Base-by-base conservation (phyloP, 2,329 filamentous ascomycete genomes). In the Aureobasidium sp. region DNA sequence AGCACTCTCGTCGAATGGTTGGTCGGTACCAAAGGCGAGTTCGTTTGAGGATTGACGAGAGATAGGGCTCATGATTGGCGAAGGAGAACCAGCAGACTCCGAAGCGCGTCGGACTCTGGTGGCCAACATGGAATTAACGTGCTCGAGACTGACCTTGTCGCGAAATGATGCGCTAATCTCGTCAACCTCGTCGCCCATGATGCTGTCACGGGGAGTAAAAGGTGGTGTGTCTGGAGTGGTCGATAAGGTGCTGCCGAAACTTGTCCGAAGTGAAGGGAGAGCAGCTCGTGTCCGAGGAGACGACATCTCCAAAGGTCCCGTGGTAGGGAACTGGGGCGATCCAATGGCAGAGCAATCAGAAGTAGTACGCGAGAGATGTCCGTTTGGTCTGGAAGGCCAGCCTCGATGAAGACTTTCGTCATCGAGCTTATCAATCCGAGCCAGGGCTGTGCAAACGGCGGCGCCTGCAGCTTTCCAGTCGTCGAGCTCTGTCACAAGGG, bases 381-480 rank as follows among this genome's bases (percentile, higher is more conserved):
- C 14, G 36, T 60, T 51, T 37, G 29, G 60, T 45, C 62, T 64
- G 48, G 68, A 67, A 9, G 72, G 72, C 62, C 71, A 73, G 52
- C 68, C 71, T 48, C 68, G 66, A 42, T 69, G 51, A 51, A 71
- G 58, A 45, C 72, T 74, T 64, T 74, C 64, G 52, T 67, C 64
- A 66, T 71, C 71, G 17, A 74, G 68, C 34, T 67, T 66, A 11
- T 69, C 64, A 49, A 75, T 69, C 31, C 74, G 71, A 34, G 70
- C 70, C 41, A 76, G 67, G 63, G 75, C 71, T 52, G 77, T 79
- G 65, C 73, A 70, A 37, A 79, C 73, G 41, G 77, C 77, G 20
- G 79, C 79, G 45, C 75, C 78, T 56, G 77, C 72, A 52, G 74
- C 73, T 65, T 76, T 73, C 67, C 79, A 72, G 36, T 73, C 69